These are phyloP conservation scores for Rubus parviflorus DNA, from an alignment of 306 rosid species.

Conservation along the genomic window DNA sequence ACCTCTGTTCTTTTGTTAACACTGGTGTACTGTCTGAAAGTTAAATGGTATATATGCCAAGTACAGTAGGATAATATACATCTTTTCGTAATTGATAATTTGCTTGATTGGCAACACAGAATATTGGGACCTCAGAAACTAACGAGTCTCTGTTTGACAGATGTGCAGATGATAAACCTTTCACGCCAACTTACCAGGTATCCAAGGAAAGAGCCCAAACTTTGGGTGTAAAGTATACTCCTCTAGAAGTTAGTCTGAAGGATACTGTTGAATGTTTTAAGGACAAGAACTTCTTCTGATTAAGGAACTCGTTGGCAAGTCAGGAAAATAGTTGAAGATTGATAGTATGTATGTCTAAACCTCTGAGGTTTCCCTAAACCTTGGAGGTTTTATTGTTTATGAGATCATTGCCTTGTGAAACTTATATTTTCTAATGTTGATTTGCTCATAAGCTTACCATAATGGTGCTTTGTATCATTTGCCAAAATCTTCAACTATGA, in stretches of 20 bases:
- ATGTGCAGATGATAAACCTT: constrained; percentile 24
- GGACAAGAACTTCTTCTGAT: constrained; percentile 24
- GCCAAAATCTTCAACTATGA: neutral
- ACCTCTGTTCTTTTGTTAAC: too few species aligned
- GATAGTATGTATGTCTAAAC: neutral
- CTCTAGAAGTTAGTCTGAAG: constrained; percentile 22
- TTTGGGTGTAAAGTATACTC: constrained; percentile 29
- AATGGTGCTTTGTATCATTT: neutral
- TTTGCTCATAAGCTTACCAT: neutral
- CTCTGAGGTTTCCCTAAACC: neutral
- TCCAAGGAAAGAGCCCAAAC: constrained; percentile 26
- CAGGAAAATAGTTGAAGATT: neutral
- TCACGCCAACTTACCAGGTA: constrained; percentile 9
- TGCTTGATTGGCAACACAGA: neutral
- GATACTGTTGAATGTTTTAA: constrained; percentile 37
- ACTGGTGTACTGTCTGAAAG: neutral
- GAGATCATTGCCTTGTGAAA: neutral
- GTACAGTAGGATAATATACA: neutral
- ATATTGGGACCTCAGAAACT: neutral
- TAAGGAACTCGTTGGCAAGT: neutral
- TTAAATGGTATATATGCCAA: neutral
- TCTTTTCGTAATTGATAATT: neutral
- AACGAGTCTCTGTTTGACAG: constrained; percentile 4
- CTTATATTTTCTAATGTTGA: neutral
- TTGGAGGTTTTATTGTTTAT: neutral